Evolutionary conservation across 192 early-diverging fungal genomes (phyloP).

Genomic region (Dissophora ornata): DNA sequence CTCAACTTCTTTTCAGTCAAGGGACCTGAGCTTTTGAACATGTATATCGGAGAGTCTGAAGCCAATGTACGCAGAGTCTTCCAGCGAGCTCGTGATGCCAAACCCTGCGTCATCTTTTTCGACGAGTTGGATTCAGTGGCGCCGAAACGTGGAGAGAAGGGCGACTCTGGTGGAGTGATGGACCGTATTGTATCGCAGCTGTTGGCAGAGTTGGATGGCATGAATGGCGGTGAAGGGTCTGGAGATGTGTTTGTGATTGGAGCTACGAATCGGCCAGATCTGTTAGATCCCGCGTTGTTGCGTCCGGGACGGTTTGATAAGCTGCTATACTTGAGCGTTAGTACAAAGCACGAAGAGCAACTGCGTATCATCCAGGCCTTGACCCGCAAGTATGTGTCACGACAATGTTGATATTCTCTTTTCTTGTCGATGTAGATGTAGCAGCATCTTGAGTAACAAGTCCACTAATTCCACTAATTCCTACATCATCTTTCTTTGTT

Average conservation of each 20-base stretch:
- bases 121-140: slow-evolving; percentile 99
- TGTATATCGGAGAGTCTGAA: slow-evolving; percentile 99
- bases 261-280: slow-evolving; percentile 97
- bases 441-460: too few species aligned
- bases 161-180: slow-evolving; percentile 99
- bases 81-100: slow-evolving; percentile 94
- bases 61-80: slow-evolving; percentile 97
- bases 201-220: slow-evolving; percentile 95
- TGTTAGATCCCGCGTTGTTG: slow-evolving; percentile 92
- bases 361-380: slow-evolving; percentile 91
- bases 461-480: background rate
- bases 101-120: slow-evolving; percentile 98
- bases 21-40: slow-evolving; percentile 97
- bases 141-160: slow-evolving; percentile 97
- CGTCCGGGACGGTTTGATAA: slow-evolving; percentile 98
- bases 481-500: slow-evolving; percentile 2
- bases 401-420: background rate
- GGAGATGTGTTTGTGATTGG: slow-evolving; percentile 97
- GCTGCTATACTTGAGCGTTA: slow-evolving; percentile 96
- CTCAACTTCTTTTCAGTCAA: slow-evolving; percentile 99
- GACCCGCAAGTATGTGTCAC: slow-evolving; percentile 81
- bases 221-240: slow-evolving; percentile 71
- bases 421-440: too few species aligned
- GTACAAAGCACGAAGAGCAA: slow-evolving; percentile 87
- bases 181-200: slow-evolving; percentile 98